Percentiles rank a stretch among this genome's conserved stretches.
These are phyloP conservation scores for Trypanosoma scelopori DNA, from an alignment of 208 protist species.

Conservation along the genomic window DNA sequence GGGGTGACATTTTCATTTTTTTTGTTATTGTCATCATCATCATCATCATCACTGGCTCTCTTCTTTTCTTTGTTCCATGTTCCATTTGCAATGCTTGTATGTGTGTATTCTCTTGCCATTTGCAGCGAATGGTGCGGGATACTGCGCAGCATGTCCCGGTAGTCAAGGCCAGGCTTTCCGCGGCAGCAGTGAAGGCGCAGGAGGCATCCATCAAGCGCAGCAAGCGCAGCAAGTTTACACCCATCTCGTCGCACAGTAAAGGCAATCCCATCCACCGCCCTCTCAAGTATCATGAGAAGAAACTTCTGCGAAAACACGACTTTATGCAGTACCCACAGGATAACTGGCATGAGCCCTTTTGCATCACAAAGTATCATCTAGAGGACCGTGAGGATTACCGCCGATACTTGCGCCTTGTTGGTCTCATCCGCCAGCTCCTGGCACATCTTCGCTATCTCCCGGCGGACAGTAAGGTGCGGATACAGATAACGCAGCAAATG, in stretches of 20 bases:
- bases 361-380: conserved; percentile 92
- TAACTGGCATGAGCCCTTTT: conserved; percentile 91
- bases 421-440: conserved; percentile 84
- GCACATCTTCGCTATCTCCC: conserved; percentile 88
- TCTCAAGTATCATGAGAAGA: conserved; percentile 90
- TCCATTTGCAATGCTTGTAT: too few species aligned
- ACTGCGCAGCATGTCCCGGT: conserved; percentile 51
- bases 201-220: conserved; percentile 60
- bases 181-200: conserved; percentile 51
- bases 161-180: conserved; percentile 42
- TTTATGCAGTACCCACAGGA: conserved; percentile 92
- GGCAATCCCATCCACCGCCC: conserved; percentile 83
- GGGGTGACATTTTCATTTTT: too few species aligned
- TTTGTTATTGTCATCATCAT: too few species aligned
- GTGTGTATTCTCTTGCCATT: not conserved
- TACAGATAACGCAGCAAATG: conserved; percentile 90
- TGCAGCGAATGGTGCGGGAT: conserved; percentile 49
- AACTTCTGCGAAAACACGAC: conserved; percentile 90
- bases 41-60: too few species aligned
- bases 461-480: conserved; percentile 82
- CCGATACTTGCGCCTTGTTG: conserved; percentile 86
- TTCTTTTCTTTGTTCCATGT: too few species aligned
- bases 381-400: conserved; percentile 93
- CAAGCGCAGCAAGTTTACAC: conserved; percentile 83
- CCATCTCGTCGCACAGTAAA: conserved; percentile 65